Conservation (phyloP, 441 rosid genomes). For the Dalechampia spathulata region DNA sequence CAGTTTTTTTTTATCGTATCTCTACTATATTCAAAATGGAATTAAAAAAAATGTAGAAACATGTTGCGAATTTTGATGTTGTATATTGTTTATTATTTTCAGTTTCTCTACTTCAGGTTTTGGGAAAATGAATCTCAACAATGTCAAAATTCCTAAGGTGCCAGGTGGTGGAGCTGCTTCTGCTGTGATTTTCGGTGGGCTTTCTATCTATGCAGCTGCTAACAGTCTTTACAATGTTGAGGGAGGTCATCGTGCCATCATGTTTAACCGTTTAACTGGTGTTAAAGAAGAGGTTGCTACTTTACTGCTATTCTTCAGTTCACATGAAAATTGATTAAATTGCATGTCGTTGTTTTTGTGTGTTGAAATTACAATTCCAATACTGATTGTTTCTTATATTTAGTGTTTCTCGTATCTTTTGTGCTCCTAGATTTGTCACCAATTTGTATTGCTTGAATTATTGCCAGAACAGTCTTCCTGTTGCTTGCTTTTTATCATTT, state of each 20-base stretch:
- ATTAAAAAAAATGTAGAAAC: no score
- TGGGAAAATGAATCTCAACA: slow-evolving; percentile 59
- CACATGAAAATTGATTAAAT: no score
- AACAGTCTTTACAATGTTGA: slow-evolving; percentile 93
- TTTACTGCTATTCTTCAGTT: no score
- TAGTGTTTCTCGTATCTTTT: no score
- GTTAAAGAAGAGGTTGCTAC: slow-evolving; percentile 63
- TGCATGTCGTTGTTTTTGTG: no score
- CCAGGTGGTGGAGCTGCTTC: slow-evolving; percentile 68
- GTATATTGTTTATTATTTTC: neutral
- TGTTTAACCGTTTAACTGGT: slow-evolving; percentile 73
- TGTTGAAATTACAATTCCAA: no score
- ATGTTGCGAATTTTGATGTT: neutral
- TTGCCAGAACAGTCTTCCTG: neutral
- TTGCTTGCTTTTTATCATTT: neutral
- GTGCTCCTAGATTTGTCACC: no score
- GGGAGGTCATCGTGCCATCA: slow-evolving; percentile 86
- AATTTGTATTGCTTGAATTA: no score
- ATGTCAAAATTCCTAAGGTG: slow-evolving; percentile 64
- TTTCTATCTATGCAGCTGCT: slow-evolving; percentile 55
- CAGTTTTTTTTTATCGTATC: no score
- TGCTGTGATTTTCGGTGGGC: slow-evolving; percentile 54
- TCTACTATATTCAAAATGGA: no score
- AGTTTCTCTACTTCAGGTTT: neutral
- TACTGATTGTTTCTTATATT: no score